Evolutionary conservation across 2,329 filamentous ascomycete genomes (phyloP), one percentile per base, ranked within the genome.

Genomic region (Aspergillaceae sp.): DNA sequence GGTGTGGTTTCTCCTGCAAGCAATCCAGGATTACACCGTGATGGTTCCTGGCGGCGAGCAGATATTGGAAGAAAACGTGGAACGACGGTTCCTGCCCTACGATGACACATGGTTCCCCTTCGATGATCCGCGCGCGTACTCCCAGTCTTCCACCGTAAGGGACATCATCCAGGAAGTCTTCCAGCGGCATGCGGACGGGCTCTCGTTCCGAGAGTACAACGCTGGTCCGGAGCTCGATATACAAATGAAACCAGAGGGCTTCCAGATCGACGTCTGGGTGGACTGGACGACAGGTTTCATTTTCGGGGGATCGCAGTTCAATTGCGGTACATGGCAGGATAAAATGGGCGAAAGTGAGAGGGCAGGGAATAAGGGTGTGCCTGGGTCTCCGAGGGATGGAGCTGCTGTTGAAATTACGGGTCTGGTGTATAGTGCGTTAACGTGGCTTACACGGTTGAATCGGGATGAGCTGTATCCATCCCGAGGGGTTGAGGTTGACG

Each of bases 261-360:
- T 98, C 74, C 82, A 96, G 60, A 87, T 95, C 53, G 83, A 92
- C 49, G 84, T 97, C 56, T 80, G 86, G 49, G 87, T 94, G 7
- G 91, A 98, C 63, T 97, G 91, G 91, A 73, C 78, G 30, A 92
- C 82, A 4, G 94, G 92, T 26, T 79, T 98, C 52, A 83, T 98
- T 48, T 95, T 94, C 60, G 92, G 94, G 46, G 92, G 94, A 32
- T 97, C 87, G 60, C 90, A 96, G 62, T 77, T 73, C 69, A 98
- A 98, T 67, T 98, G 94, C 58, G 92, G 92, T 44, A 98, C 92
- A 1, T 98, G 92, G 92, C 96, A 96, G 89, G 92, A 98, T 75
- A 98, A 98, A 77, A 98, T 98, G 92, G 92, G 92, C n/a, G 92
- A 98, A 67, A 95, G 89, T 51, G 82, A 86, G 53, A 86, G 83